Conservation (phyloP, 257 asterid genomes). For the Anisodus acutangulus region DNA sequence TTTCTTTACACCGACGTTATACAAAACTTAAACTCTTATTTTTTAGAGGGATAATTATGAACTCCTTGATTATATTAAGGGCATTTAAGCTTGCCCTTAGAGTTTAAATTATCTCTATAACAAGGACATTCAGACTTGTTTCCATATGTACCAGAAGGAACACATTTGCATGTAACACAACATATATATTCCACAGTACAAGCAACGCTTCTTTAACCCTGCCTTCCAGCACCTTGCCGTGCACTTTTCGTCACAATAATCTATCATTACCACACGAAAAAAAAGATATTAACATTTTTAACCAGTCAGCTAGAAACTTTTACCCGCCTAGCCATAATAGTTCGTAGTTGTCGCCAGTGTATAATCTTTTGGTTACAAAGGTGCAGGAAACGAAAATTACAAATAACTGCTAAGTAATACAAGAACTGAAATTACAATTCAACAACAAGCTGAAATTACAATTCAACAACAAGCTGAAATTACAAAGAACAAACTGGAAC, state of each 20-base stretch:
- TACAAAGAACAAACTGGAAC: too few species aligned
- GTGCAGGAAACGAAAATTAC: too few species aligned
- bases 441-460: too few species aligned
- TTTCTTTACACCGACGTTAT: neutral
- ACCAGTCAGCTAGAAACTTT: too few species aligned
- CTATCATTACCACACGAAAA: neutral
- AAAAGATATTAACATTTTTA: too few species aligned
- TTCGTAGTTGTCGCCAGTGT: too few species aligned
- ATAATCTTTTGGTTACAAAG: too few species aligned
- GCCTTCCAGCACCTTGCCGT: slow-evolving; percentile 9
- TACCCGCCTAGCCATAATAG: too few species aligned
- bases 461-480: too few species aligned
- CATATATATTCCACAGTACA: slow-evolving; percentile 7
- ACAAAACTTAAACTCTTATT: neutral
- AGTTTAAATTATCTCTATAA: slow-evolving; percentile 8
- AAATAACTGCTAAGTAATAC: too few species aligned
- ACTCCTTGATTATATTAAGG: neutral
- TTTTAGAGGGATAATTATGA: too few species aligned
- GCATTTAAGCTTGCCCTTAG: neutral
- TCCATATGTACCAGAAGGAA: slow-evolving; percentile 23
- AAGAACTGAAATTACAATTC: too few species aligned
- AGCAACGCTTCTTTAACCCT: neutral
- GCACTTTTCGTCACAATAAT: slow-evolving; percentile 2
- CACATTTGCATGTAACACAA: neutral
- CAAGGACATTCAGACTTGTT: slow-evolving; percentile 6